A percentile compares a stretch with the other conserved stretches of the same genome.
Evolutionary conservation across 768 basidiomycete species (phyloP).

Genomic region (Mycena filopes): DNA sequence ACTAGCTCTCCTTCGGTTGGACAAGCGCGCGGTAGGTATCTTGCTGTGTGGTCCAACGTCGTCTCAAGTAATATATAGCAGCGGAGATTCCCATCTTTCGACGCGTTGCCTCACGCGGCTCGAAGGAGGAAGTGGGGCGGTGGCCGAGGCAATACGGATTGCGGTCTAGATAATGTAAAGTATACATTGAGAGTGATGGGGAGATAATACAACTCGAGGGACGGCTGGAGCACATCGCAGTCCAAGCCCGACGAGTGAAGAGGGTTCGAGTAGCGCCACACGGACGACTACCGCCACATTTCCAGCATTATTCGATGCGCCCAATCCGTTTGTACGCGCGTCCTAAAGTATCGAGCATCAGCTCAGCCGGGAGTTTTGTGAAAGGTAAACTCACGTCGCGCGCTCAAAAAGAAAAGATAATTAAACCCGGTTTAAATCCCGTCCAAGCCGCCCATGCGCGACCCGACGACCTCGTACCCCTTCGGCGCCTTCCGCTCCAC

Average conservation of each 20-base stretch:
- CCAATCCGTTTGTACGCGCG: neutral
- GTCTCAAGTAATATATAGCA: too few relatives aligned
- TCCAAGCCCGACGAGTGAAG: neutral
- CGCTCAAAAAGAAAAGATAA: neutral
- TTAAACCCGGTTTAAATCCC: constrained; percentile 16
- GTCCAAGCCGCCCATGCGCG: constrained; percentile 24
- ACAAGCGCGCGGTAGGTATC: too few relatives aligned
- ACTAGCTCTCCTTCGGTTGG: too few relatives aligned
- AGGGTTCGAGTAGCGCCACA: neutral
- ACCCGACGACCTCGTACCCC: constrained; percentile 71
- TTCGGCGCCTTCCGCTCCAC: constrained; percentile 71
- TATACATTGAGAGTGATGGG: constrained; percentile 7
- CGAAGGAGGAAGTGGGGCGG: neutral
- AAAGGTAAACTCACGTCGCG: neutral
- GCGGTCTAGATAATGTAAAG: constrained; percentile 13
- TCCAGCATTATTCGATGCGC: neutral
- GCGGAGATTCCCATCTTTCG: too few relatives aligned
- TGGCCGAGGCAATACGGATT: neutral
- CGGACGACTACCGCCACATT: neutral
- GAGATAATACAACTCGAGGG: constrained; percentile 12
- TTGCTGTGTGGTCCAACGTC: too few relatives aligned
- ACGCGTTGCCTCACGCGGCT: too few relatives aligned
- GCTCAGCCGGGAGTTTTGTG: neutral
- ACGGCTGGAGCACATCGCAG: neutral
- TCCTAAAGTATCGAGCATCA: neutral